Evolutionary conservation across 352 stramenopile genomes (phyloP).

Genomic region (Thalassiosira livingstoniorum): DNA sequence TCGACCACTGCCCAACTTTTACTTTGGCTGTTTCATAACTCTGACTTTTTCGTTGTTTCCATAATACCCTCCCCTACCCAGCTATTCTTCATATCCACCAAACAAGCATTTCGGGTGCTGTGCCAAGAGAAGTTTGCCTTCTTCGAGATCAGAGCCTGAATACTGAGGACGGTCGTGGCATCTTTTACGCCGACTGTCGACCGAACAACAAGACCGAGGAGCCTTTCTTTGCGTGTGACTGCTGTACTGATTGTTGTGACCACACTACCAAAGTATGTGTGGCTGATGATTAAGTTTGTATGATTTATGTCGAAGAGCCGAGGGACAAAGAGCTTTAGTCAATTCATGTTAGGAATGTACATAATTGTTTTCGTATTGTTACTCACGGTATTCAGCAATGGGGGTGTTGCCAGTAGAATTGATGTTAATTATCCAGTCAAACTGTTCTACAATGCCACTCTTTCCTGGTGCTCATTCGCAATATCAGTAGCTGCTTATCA

Average conservation of each 20-base stretch:
- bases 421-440: too few species aligned
- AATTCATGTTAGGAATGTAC: neutral
- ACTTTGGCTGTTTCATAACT: too few species aligned
- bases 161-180: slow-evolving; percentile 9
- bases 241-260: slow-evolving; percentile 49
- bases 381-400: too few species aligned
- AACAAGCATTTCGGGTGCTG: slow-evolving; percentile 26
- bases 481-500: too few species aligned
- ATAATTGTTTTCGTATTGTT: too few species aligned
- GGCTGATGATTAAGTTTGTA: slow-evolving; percentile 7
- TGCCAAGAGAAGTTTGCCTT: slow-evolving; percentile 36
- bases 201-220: slow-evolving; percentile 32
- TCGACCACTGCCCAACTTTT: neutral
- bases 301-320: too few species aligned
- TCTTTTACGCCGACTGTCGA: slow-evolving; percentile 46
- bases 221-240: slow-evolving; percentile 41
- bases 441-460: too few species aligned
- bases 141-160: slow-evolving; percentile 43
- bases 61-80: too few species aligned
- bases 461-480: too few species aligned
- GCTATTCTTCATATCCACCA: slow-evolving; percentile 30
- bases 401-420: too few species aligned
- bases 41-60: too few species aligned
- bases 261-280: slow-evolving; percentile 21
- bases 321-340: neutral